A percentile compares a stretch with the other conserved stretches of the same genome.
phyloP scores from a whole-genome alignment of 441 rosid species.

The Caryocar brasiliense region DNA sequence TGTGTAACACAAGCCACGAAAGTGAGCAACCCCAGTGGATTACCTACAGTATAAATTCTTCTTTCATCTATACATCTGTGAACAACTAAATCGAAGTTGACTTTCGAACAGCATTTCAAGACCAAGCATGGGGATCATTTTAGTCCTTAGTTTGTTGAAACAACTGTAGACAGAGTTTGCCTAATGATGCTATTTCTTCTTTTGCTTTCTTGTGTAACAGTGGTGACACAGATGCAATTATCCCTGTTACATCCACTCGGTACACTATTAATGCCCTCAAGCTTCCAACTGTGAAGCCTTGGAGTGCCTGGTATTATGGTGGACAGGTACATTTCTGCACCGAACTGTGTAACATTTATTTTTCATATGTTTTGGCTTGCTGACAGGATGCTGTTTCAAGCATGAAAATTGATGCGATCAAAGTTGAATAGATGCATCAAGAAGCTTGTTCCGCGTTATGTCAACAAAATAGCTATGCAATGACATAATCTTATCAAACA shows the following conservation, averaged over 20 bases:
- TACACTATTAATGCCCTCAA: conserved; percentile 71
- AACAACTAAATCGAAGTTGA: too few relatives aligned
- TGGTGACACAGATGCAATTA: conserved; percentile 79
- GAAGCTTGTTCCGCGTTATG: too few relatives aligned
- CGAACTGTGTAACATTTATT: background rate
- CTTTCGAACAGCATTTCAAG: too few relatives aligned
- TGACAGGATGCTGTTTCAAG: too few relatives aligned
- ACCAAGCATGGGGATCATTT: background rate
- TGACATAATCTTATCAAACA: too few relatives aligned
- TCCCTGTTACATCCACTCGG: conserved; percentile 86
- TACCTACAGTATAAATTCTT: too few relatives aligned
- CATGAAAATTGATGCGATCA: too few relatives aligned
- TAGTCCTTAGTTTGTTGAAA: background rate
- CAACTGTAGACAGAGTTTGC: background rate
- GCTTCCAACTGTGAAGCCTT: conserved; percentile 52
- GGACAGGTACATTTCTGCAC: conserved; percentile 45
- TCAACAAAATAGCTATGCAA: too few relatives aligned
- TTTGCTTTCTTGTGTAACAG: conserved; percentile 20
- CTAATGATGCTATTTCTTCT: background rate
- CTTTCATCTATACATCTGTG: too few relatives aligned
- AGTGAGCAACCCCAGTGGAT: too few relatives aligned
- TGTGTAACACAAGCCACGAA: too few relatives aligned
- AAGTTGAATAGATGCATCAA: too few relatives aligned
- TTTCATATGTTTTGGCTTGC: background rate
- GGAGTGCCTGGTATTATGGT: conserved; percentile 73